Evolutionary conservation across 495 filamentous ascomycete species (phyloP), one percentile per base, ranked within the genome.

Genomic region (Astrothelium macrocarpum): DNA sequence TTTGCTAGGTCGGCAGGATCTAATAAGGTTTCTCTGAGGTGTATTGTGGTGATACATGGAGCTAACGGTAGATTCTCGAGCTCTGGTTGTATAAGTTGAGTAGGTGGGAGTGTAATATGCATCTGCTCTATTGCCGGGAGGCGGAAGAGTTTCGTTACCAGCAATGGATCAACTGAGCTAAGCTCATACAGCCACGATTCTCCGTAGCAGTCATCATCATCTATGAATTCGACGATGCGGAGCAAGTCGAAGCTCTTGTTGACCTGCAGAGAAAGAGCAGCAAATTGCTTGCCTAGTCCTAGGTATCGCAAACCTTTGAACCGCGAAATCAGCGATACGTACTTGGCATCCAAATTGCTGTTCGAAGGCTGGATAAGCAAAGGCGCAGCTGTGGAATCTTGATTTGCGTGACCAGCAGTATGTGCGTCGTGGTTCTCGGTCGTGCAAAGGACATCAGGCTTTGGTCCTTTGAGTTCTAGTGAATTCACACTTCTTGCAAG

Each of bases 371-470:
- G 49, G 25, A 56, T 29, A 16, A 56, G 49, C 23, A 11, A 56
- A 28, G 49, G 49, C 20, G 9, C 25, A 56, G 20, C 23, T 29
- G 49, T 56, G 49, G 25, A 29, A 56, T 49, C 45, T 49, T 49
- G 45, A 49, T 49, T 49, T 49, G 45, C 45, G n/a, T 49, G 45
- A 49, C 45, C 45, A 18, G 45, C 10, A 20, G 45, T 23, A 49
- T 49, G 45, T 49, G 45, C 45, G 45, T 49, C 45, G 45, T 49
- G 45, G 45, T 49, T 20, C n/a, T 18, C 45, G 45, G 45, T 49
- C 45, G 10, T 49, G 45, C 14, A 49, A 49, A 49, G 45, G 20
- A 49, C 45, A 49, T 49, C 25, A 28, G 49, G 49, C 49, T 56
- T 56, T 1, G 20, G 25, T 56, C 49, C 49, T 28, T 28, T 26